Conservation (phyloP, 2,329 filamentous ascomycete species). For the Fusarium annulatum region DNA sequence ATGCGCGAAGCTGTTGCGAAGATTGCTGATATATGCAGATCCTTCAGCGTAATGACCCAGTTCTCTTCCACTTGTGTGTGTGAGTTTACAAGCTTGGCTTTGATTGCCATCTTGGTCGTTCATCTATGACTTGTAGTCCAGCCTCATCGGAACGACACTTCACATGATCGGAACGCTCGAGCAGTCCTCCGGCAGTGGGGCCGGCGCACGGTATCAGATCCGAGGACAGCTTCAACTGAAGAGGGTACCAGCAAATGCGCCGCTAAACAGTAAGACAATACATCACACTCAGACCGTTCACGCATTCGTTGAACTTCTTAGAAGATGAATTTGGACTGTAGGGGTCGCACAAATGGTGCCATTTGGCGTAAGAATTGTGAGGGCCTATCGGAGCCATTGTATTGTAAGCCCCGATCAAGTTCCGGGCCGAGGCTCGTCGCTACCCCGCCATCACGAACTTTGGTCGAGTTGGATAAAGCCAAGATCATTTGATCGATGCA, state of each 20-base stretch:
- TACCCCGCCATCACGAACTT: not conserved
- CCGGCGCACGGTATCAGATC: not conserved
- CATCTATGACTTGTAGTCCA: not conserved
- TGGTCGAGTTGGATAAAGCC: rapidly evolving
- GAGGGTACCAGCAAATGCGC: not conserved
- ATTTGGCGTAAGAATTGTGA: not conserved
- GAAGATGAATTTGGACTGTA: rapidly evolving
- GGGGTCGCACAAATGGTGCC: not conserved
- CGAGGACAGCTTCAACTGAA: not conserved
- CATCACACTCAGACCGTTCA: too few relatives aligned
- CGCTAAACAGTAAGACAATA: not conserved
- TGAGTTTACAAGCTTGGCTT: not conserved
- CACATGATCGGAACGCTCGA: slow-evolving; percentile 17
- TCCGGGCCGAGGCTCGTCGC: not conserved
- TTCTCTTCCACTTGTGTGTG: too few relatives aligned
- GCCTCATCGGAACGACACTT: not conserved
- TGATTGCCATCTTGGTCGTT: not conserved
- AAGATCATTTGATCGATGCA: not conserved
- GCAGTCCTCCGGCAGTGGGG: not conserved
- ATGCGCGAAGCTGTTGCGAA: too few relatives aligned
- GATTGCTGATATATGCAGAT: not conserved
- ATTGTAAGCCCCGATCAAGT: not conserved
- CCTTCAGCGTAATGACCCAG: too few relatives aligned
- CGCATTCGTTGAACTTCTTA: rapidly evolving
- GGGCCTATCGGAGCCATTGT: not conserved